Conservation (phyloP, 2,329 filamentous ascomycete species). For the Talaromyces rugulosus region DNA sequence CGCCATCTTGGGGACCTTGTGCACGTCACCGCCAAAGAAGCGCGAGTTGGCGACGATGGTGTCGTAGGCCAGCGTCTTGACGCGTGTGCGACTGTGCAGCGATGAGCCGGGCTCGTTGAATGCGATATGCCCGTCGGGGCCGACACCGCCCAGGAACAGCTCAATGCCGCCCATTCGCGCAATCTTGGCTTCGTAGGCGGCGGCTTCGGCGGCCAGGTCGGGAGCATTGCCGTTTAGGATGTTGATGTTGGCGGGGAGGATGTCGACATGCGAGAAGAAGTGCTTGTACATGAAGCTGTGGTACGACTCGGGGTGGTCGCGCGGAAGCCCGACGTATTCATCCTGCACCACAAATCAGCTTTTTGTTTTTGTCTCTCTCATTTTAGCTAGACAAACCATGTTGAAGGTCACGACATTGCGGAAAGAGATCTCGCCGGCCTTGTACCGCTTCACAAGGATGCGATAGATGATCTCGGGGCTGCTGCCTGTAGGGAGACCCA, state of each 20-base stretch:
- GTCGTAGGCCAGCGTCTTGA: slow-evolving; percentile 84
- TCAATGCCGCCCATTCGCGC: slow-evolving; percentile 72
- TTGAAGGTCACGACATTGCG: slow-evolving; percentile 88
- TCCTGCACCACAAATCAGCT: slow-evolving; percentile 49
- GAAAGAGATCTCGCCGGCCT: slow-evolving; percentile 64
- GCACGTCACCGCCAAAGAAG: slow-evolving; percentile 73
- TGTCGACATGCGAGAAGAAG: slow-evolving; percentile 82
- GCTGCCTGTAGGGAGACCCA: slow-evolving; percentile 78
- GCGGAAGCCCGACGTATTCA: slow-evolving; percentile 79
- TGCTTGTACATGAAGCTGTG: slow-evolving; percentile 92
- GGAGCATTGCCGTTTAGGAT: slow-evolving; percentile 77
- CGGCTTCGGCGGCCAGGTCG: slow-evolving; percentile 71
- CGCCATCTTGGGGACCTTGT: slow-evolving; percentile 73
- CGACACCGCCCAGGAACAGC: slow-evolving; percentile 79
- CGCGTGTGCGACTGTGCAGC: slow-evolving; percentile 70
- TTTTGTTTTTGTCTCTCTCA: background rate
- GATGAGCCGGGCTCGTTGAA: slow-evolving; percentile 88
- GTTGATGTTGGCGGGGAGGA: slow-evolving; percentile 76
- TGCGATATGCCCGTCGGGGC: slow-evolving; percentile 81
- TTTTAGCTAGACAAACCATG: slow-evolving; percentile 56
- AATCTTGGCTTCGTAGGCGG: slow-evolving; percentile 75
- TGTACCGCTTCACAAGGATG: slow-evolving; percentile 57
- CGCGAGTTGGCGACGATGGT: slow-evolving; percentile 81
- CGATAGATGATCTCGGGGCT: slow-evolving; percentile 76
- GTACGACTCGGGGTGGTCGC: slow-evolving; percentile 80